Base-by-base conservation (phyloP, 177 flowering plant genomes). In the Vitis hybrid region DNA sequence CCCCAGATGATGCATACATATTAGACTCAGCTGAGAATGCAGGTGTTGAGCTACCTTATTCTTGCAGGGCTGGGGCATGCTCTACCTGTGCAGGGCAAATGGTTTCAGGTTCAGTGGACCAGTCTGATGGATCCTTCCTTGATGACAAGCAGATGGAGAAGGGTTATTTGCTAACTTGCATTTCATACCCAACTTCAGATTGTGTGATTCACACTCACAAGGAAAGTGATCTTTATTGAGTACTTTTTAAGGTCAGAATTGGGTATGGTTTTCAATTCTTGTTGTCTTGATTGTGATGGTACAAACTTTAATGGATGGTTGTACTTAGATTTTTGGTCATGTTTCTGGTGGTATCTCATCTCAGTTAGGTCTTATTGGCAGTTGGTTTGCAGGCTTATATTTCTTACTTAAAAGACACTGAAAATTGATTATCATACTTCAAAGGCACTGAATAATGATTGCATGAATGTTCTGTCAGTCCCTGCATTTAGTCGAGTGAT, bases 1-100 rank as follows among this genome's bases (percentile, higher is more conserved):
- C 92, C 8, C 88, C 89, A 0, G 90, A 87, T 64, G 94, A 89
- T 66, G 21, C 68, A 3, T 87, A 82, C 83, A 88, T 91, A 60
- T 79, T 91, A 2, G 94, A 89, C 65, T 73, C 94, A 48, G 94
- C 91, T 10, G 93, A 89, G 82, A 23, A 45, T 12, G 91, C 87
- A 0, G 94, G 92, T 13, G 13, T 88, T 26, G 97, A 88, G 30
- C 72, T 87, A 60, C 97, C 97, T 1, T 89, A 89, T 74, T 89
- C 92, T 0, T 91, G 97, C 85, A 74, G 89, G 78, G 97, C 92
- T n/a, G 97, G 94, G 6, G 86, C 94, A 0, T 91, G 97, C 84
- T 89, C 88, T 10, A 82, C 91, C 62, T 89, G 94, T 73, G 93
- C 91, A 0, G 93, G 94, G 57, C 68, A 83, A 71, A 51, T 87